These are phyloP conservation scores for Phoenix roebelenii DNA, from an alignment of 176 grass and related monocot genomes.

Conservation along the genomic window DNA sequence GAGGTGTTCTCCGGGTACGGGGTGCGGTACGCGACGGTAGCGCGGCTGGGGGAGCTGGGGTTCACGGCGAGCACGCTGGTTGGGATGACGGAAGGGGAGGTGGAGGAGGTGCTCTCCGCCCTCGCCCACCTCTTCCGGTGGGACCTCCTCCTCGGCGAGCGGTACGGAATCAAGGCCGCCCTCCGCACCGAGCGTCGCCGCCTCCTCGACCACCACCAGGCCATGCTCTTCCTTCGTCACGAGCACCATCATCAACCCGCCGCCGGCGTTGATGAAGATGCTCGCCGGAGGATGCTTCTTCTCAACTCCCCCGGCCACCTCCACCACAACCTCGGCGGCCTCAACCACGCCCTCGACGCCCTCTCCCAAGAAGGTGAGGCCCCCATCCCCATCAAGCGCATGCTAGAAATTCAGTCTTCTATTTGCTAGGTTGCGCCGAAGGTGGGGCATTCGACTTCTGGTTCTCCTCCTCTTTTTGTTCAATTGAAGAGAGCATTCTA, in stretches of 20 bases:
- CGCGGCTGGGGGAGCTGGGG: slow-evolving; percentile 35
- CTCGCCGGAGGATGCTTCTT: slow-evolving; percentile 12
- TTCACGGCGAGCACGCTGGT: slow-evolving; percentile 46
- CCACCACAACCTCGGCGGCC: slow-evolving; percentile 1
- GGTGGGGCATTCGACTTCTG: slow-evolving; percentile 11
- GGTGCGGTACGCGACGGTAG: slow-evolving; percentile 40
- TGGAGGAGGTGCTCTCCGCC: slow-evolving; percentile 95
- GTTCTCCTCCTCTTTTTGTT: too few species aligned
- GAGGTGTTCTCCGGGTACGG: slow-evolving; percentile 34
- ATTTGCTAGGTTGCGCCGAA: neutral
- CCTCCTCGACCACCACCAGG: slow-evolving; percentile 15
- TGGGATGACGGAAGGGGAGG: slow-evolving; percentile 33
- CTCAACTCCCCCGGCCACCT: slow-evolving; percentile 18
- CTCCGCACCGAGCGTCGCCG: slow-evolving; percentile 70
- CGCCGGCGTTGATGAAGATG: slow-evolving; percentile 19
- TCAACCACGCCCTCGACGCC: slow-evolving; percentile 34
- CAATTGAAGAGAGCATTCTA: too few species aligned
- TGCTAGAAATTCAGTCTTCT: neutral
- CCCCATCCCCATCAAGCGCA: neutral
- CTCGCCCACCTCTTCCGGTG: slow-evolving; percentile 75
- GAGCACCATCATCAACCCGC: slow-evolving; percentile 19
- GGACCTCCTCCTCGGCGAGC: slow-evolving; percentile 92
- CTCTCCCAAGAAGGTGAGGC: slow-evolving; percentile 70
- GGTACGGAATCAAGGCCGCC: slow-evolving; percentile 77
- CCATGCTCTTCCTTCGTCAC: neutral